Percentiles rank a stretch among this genome's conserved stretches.
Evolutionary conservation across 495 filamentous ascomycete species (phyloP).

Genomic region (Hypoxylon cercidicola): DNA sequence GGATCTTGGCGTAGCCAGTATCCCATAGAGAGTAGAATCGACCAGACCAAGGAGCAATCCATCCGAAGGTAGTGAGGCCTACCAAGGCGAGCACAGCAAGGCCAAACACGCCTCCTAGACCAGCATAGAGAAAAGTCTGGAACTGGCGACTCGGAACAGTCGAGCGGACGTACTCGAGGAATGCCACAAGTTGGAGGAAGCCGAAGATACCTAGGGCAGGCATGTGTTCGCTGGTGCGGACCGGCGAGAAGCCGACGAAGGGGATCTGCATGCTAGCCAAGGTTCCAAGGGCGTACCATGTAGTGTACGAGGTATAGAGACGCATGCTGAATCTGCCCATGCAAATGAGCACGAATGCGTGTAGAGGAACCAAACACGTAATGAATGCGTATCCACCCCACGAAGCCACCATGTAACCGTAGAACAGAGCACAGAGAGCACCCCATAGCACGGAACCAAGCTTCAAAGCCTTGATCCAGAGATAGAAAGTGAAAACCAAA

Average conservation of each 20-base stretch:
- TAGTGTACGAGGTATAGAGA: slow-evolving; percentile 95
- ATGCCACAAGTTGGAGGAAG: slow-evolving; percentile 91
- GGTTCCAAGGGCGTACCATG: slow-evolving; percentile 97
- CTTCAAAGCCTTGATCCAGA: slow-evolving; percentile 99
- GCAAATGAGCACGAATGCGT: slow-evolving; percentile 92
- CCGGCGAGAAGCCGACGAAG: slow-evolving; percentile 96
- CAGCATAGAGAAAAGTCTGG: slow-evolving; percentile 83
- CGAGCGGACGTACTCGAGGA: slow-evolving; percentile 88
- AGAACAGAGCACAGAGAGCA: slow-evolving; percentile 92
- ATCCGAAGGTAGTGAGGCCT: slow-evolving; percentile 82
- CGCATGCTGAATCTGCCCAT: slow-evolving; percentile 97
- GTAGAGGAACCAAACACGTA: slow-evolving; percentile 95
- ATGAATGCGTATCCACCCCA: slow-evolving; percentile 99
- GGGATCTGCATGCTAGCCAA: slow-evolving; percentile 99
- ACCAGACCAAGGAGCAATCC: slow-evolving; percentile 97
- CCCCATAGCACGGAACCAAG: slow-evolving; percentile 96
- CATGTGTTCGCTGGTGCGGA: slow-evolving; percentile 99
- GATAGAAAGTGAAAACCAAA: slow-evolving; percentile 97
- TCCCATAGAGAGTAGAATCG: slow-evolving; percentile 99
- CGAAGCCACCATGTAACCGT: slow-evolving; percentile 99
- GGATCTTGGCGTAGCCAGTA: slow-evolving; percentile 98
- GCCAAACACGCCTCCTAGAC: slow-evolving; percentile 74
- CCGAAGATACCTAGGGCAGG: slow-evolving; percentile 96
- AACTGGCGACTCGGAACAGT: slow-evolving; percentile 93
- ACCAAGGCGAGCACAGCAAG: slow-evolving; percentile 74